A percentile compares a stretch with the other conserved stretches of the same genome.
These are phyloP conservation scores for Gynochthodes officinalis DNA, from an alignment of 257 asterid species.

Conservation along the genomic window DNA sequence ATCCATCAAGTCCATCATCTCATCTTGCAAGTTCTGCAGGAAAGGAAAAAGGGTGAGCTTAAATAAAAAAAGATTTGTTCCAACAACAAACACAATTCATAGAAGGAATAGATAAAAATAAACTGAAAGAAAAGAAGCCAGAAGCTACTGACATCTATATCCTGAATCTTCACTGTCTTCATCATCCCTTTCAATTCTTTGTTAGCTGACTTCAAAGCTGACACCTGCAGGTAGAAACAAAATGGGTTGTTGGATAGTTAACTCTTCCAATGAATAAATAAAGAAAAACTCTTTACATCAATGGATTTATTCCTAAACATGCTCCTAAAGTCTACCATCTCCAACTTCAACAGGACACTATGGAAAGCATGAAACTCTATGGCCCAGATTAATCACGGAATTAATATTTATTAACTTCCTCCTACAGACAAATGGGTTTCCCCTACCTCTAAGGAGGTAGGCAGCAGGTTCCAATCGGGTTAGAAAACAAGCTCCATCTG, in stretches of 20 bases:
- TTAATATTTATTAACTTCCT: constrained; percentile 26
- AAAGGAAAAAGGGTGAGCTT: background rate
- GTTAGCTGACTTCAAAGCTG: constrained; percentile 94
- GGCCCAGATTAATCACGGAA: constrained; percentile 20
- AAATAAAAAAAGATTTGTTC: background rate
- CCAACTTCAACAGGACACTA: constrained; percentile 23
- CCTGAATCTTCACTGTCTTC: constrained; percentile 99
- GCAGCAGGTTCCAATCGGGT: constrained; percentile 74
- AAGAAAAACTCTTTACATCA: constrained; percentile 12
- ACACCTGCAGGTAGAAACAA: constrained; percentile 56
- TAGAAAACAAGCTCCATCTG: constrained; percentile 51
- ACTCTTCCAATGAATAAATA: background rate
- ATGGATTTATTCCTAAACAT: constrained; percentile 9
- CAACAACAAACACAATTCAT: background rate
- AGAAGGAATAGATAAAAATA: background rate
- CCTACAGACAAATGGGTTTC: constrained; percentile 35
- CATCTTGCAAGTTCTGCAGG: constrained; percentile 86
- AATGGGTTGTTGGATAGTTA: constrained; percentile 8
- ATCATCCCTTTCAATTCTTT: constrained; percentile 98
- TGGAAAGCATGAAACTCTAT: constrained; percentile 19
- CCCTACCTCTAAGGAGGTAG: constrained; percentile 74
- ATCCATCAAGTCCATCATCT: constrained; percentile 99
- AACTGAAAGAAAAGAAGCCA: background rate
- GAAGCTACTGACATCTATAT: constrained; percentile 68
- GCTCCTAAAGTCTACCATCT: constrained; percentile 22